A percentile compares a stretch with the other conserved stretches of the same genome.
Conservation (phyloP, 257 asterid species). For the Solanum lycopersicoides region DNA sequence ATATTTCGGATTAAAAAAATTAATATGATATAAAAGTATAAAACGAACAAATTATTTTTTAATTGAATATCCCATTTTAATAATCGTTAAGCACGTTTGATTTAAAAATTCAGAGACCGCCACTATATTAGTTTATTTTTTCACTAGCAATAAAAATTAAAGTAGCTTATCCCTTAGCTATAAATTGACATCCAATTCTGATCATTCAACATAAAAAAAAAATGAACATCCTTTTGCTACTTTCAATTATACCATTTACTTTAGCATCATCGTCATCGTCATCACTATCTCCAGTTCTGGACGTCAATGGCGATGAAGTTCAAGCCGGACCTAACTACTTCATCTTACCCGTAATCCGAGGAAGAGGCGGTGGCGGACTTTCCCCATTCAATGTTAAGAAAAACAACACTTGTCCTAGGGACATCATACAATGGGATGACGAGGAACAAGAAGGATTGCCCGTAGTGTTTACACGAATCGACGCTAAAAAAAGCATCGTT, state of each 20-base stretch:
- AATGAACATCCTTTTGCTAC: not conserved
- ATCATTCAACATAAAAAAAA: not conserved
- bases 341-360: not conserved
- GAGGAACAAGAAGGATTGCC: slow-evolving; percentile 8
- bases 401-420: not conserved
- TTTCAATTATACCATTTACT: not conserved
- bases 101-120: not conserved
- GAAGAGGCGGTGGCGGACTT: slow-evolving; percentile 2
- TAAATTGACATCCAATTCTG: not conserved
- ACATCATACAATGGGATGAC: not conserved
- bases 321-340: not conserved
- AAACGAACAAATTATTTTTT: no score
- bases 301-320: not conserved
- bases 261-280: not conserved
- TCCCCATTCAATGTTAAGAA: not conserved
- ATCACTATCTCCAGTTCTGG: not conserved
- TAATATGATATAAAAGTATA: no score
- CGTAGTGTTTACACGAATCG: not conserved
- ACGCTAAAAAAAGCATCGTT: not conserved
- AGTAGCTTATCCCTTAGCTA: not conserved
- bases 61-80: not conserved
- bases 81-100: not conserved
- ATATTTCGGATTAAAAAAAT: not conserved
- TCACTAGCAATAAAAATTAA: not conserved
- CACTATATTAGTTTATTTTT: not conserved